Conservation (phyloP, 2,329 filamentous ascomycete genomes). For the Arthroderma uncinatum region DNA sequence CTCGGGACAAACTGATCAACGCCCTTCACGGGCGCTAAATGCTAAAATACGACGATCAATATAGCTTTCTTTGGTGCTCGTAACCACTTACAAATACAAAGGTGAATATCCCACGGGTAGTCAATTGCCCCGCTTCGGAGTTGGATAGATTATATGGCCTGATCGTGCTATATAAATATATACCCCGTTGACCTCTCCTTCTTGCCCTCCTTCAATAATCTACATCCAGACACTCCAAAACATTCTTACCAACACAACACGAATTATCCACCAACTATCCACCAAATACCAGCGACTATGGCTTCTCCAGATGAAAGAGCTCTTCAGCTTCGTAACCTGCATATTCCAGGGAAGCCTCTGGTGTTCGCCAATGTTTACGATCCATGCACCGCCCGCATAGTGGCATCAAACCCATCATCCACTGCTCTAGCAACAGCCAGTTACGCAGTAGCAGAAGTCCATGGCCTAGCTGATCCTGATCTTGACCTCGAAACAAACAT, state of each 20-base stretch:
- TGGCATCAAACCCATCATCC: conserved; percentile 28
- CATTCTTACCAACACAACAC: too few species aligned
- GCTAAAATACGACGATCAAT: background rate
- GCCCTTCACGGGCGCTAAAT: background rate
- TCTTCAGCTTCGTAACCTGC: conserved; percentile 28
- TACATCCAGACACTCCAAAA: too few species aligned
- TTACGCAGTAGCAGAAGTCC: conserved; percentile 40
- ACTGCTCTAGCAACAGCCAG: conserved; percentile 42
- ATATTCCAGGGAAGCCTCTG: conserved; percentile 41
- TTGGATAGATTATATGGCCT: background rate
- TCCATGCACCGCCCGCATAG: conserved; percentile 35
- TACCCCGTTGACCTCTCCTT: background rate
- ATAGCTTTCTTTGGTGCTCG: background rate
- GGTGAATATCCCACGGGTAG: background rate
- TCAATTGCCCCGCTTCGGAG: background rate
- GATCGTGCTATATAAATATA: background rate
- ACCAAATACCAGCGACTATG: background rate
- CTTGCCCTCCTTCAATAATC: too few species aligned
- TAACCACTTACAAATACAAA: background rate
- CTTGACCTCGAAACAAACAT: conserved; percentile 45
- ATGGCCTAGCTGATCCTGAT: conserved; percentile 38
- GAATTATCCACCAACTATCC: too few species aligned
- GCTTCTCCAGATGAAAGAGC: conserved; percentile 9
- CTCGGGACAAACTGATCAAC: background rate
- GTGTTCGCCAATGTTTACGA: conserved; percentile 49